Evolutionary conservation across 345 rosid genomes (phyloP).

Genomic region (Jatropha curcas): DNA sequence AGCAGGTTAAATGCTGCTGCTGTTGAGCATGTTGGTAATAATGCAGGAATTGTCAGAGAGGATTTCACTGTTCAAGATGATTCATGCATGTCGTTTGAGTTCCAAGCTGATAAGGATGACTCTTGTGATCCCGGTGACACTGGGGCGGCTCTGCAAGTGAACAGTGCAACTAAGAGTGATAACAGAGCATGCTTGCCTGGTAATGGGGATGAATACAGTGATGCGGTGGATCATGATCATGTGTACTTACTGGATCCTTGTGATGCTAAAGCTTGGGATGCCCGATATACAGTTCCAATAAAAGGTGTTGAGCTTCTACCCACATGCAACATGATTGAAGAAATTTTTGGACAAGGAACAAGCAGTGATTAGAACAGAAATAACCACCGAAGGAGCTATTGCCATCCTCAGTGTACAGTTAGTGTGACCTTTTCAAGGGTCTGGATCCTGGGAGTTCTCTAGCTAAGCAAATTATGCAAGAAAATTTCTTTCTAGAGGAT

Average conservation of each 20-base stretch:
- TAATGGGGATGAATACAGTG: slow-evolving; percentile 37
- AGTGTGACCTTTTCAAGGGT: not conserved
- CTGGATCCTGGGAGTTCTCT: not conserved
- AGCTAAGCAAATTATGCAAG: slow-evolving; percentile 6
- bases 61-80: slow-evolving; percentile 39
- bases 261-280: slow-evolving; percentile 47
- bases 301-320: slow-evolving; percentile 54
- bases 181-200: slow-evolving; percentile 18
- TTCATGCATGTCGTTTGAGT: slow-evolving; percentile 50
- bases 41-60: slow-evolving; percentile 23
- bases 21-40: slow-evolving; percentile 17
- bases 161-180: slow-evolving; percentile 23
- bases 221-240: slow-evolving; percentile 39
- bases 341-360: slow-evolving; percentile 52
- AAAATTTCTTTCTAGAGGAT: slow-evolving; percentile 7
- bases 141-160: slow-evolving; percentile 9
- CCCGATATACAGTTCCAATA: slow-evolving; percentile 31
- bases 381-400: slow-evolving; percentile 23
- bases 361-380: slow-evolving; percentile 38
- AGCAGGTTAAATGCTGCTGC: slow-evolving; percentile 21
- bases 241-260: slow-evolving; percentile 43
- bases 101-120: slow-evolving; percentile 31
- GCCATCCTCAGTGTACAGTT: not conserved
- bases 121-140: slow-evolving; percentile 15
- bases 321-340: slow-evolving; percentile 57